Evolutionary conservation across 2,329 filamentous ascomycete genomes (phyloP), one percentile per base, ranked within the genome.

Genomic region (Dendryphion nanum): DNA sequence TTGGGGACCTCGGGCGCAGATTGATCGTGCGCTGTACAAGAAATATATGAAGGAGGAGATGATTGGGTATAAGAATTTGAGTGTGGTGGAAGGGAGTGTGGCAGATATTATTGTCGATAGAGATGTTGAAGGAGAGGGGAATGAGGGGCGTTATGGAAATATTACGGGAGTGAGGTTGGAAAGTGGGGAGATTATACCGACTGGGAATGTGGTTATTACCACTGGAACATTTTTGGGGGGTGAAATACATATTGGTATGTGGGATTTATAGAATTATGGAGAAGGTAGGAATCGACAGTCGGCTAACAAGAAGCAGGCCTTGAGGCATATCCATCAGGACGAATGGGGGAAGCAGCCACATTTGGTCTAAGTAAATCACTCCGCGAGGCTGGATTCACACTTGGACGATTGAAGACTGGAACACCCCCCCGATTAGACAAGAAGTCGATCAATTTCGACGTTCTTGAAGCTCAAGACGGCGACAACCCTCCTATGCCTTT

Each of bases 1-100:
- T 18, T 98, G 93, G 93, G 93, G 93, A 8, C 93, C 93, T 1
- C 79, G 93, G 37, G 93, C 93, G 33, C 93, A 98, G 73, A 97
- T 98, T 64, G 93, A 98, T 66, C 81, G 93, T 44, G 78, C 78
- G 43, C 71, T 98, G 26, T 98, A 97, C 70, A 85, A 90, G 69
- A 83, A 81, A 57, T 78, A 95, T 61, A 97, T 98, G 93, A 81
- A 79, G 43, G 85, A 89, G 55, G 90, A 96, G 70, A 79, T 98
- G 51, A 70, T 81, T 45, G 69, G 73, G 4, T 96, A 95, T 48
- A 77, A 82, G 24, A 89, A 90, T 46, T 67, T 98, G 45, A 85
- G 81, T 16, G 81, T 97, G 32, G 72, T 97, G 33, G 79, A 88
- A 50, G 91, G 85, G 5, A 96, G 85, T 55, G 93, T 96, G 3